Evolutionary conservation across 2,329 filamentous ascomycete species (phyloP), one percentile per base, ranked within the genome.

Genomic region (Leptographium wingfieldii): DNA sequence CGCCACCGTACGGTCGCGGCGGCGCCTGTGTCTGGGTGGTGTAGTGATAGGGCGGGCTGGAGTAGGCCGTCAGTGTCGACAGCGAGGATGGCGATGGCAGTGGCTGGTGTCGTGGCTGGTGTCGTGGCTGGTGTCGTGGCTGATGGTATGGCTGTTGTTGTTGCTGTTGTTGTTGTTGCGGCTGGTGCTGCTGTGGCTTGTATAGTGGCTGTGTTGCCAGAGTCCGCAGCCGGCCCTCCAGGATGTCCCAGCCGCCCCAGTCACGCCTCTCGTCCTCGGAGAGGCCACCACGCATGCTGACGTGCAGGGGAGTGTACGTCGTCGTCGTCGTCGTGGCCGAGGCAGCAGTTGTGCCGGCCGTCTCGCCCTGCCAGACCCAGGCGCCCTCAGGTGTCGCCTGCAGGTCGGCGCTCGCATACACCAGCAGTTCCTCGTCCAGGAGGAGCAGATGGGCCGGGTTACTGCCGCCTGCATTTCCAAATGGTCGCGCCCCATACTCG

Each of bases 401-500:
- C 67, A 95, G 77, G 72, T 97, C 94, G 0, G 86, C 88, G 35
- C 88, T 92, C 1, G 88, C 84, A 67, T 96, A 96, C 0, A 86
- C 89, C 33, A 97, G 75, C 66, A 97, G 80, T 69, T 96, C 92
- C 69, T 97, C 92, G 67, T 99, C 92, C 3, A 78, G 77, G 54
- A 76, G 56, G 22, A 80, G 66, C 1, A 69, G 68, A 3, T 77
- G 11, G 48, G 12, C 48, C 11, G 48, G 60, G 61, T 63, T 38
- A 69, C 7, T 14, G 25, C 35, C 55, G 56, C 25, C n/a, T n/a
- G 16, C 27, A 6, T 2, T 9, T 2, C 29, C 51, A 57, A 70
- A 68, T 2, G 78, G 63, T 57, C 77, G 72, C 2, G 62, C 48
- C n/a, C 60, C 60, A 56, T 77, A 72, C 33, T 63, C 61, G 56